Evolutionary conservation across 352 stramenopile species (phyloP), one percentile per base, ranked within the genome.

Genomic region (Phytophthora boehmeriae): DNA sequence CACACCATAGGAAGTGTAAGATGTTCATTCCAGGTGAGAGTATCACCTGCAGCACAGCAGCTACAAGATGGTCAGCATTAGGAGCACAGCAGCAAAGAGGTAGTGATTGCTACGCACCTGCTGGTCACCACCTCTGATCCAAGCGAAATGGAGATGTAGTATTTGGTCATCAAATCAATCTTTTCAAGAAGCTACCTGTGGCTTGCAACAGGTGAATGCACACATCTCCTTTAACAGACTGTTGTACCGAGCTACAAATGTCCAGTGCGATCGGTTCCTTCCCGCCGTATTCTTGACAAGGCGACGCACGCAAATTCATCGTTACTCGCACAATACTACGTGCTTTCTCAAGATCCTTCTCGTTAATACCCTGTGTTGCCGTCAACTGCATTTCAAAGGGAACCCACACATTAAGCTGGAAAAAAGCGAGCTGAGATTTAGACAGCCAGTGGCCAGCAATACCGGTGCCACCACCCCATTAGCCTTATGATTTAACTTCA

Each of bases 21-120:
- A 0, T 82, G 67, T 16, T 82, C 70, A 41, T 82, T 64, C 73
- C 73, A 82, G 11, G 52, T 41, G n/a, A 79, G 8, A 13, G 41
- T 57, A 14, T 41, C 5, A 35, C 41, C 43, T 47, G 38, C 14
- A 34, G n/a, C 38, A 9, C 49, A 51, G 22, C 30, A 66, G 3
- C 63, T 71, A 54, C 22, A 45, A 8, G 53, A 54, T n/a, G 14
- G 8, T 39, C 34, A 44, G 39, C 45, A 60, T 14, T 4, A 27
- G 34, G 6, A 16, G 17, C 44, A 39, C 2, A 16, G 10, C 11
- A 35, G 3, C 1, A 17, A 38, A 17, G 8, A 38, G 20, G 11
- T 1, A 45, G 49, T 25, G 19, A 34, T 39, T 10, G 22, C 4
- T 20, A 63, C 65, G 14, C 27, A 73, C 65, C 54, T 60, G 53